Evolutionary conservation across 305 asterid genomes (phyloP).

Genomic region (Coffea humblotiana): DNA sequence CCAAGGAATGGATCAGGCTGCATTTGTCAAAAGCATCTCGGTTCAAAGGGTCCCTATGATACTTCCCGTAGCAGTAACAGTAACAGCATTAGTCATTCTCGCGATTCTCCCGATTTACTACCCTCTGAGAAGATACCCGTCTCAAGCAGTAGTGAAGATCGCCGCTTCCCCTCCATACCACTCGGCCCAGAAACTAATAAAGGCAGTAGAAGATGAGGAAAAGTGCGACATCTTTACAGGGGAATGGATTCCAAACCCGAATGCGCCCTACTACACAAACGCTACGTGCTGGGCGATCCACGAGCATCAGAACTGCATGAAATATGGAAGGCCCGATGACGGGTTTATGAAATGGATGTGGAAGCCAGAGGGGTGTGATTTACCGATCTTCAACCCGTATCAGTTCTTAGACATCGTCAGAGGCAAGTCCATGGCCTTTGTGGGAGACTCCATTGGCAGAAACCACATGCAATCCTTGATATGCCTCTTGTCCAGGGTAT

Average conservation of each 20-base stretch:
- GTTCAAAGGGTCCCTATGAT: conserved; percentile 18
- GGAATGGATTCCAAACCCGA: conserved; percentile 65
- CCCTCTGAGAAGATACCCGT: conserved; percentile 30
- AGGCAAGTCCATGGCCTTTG: conserved; percentile 70
- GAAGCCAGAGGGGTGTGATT: conserved; percentile 76
- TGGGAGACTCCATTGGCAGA: conserved; percentile 80
- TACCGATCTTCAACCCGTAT: conserved; percentile 58
- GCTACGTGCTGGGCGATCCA: conserved; percentile 57
- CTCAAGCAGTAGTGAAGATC: background rate
- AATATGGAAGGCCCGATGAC: conserved; percentile 61
- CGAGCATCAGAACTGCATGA: conserved; percentile 80
- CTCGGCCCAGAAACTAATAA: conserved; percentile 23
- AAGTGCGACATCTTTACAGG: conserved; percentile 59
- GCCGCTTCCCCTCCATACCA: conserved; percentile 24
- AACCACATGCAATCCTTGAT: conserved; percentile 80
- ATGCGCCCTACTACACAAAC: conserved; percentile 72
- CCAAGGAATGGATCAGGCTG: conserved; percentile 37
- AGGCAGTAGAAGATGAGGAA: background rate
- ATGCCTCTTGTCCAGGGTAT: conserved; percentile 68
- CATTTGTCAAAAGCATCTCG: conserved; percentile 18
- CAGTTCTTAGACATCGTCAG: conserved; percentile 58
- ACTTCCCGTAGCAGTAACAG: conserved; percentile 19
- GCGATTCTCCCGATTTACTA: conserved; percentile 35
- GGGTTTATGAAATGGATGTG: conserved; percentile 78
- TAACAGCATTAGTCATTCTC: conserved; percentile 34